phyloP scores from a whole-genome alignment of 1,284 basidiomycete species.

The Puccinia hordei region DNA sequence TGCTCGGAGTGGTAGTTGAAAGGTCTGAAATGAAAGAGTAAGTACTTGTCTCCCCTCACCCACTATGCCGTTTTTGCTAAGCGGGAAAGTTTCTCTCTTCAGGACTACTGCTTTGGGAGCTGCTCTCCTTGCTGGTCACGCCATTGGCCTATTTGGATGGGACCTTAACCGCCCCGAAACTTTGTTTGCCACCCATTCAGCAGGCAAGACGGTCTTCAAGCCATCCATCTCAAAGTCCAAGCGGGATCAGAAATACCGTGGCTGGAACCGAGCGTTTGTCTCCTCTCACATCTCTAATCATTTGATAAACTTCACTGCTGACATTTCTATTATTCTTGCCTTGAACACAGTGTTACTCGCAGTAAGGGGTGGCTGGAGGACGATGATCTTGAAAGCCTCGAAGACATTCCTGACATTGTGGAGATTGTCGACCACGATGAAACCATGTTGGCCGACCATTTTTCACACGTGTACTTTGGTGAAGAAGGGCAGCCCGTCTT shows the following conservation, averaged over 20 bases:
- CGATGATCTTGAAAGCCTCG: background rate
- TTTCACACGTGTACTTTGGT: too few relatives aligned
- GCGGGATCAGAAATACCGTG: constrained; percentile 16
- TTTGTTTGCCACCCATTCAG: constrained; percentile 61
- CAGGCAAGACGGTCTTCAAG: constrained; percentile 17
- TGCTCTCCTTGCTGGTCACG: constrained; percentile 88
- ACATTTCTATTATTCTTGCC: background rate
- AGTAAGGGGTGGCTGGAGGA: constrained; percentile 42
- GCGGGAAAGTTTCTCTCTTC: constrained; percentile 7
- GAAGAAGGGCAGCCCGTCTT: too few relatives aligned
- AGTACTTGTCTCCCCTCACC: too few relatives aligned
- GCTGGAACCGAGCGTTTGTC: constrained; percentile 44
- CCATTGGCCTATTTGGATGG: constrained; percentile 91
- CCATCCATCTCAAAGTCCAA: background rate
- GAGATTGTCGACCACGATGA: constrained; percentile 25
- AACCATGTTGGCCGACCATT: too few relatives aligned
- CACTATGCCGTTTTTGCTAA: too few relatives aligned
- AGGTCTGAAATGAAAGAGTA: constrained; percentile 94
- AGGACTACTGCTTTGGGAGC: constrained; percentile 95
- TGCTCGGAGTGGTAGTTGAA: constrained; percentile 87
- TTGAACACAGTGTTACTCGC: constrained; percentile 28
- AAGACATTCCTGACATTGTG: background rate
- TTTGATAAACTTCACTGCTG: background rate
- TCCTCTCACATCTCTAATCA: background rate
- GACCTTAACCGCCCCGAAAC: constrained; percentile 82